Conservation (phyloP, 257 asterid species). For the Nicotiana otophora region DNA sequence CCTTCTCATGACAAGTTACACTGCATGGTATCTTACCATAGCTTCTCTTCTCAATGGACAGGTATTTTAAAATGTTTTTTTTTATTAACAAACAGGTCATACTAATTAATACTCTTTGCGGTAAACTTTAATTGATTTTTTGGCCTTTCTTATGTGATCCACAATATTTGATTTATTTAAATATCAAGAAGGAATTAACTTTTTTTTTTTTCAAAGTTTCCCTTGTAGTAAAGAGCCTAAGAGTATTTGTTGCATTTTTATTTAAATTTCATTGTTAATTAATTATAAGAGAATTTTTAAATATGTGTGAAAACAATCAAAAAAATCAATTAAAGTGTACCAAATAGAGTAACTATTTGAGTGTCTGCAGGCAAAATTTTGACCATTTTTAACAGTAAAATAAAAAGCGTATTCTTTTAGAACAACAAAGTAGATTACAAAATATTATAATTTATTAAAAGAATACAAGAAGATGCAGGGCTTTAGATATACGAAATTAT, state of each 20-base stretch:
- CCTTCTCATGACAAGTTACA: slow-evolving; percentile 69
- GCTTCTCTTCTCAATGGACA: slow-evolving; percentile 81
- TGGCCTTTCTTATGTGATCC: too few relatives aligned
- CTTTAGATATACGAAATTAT: background rate
- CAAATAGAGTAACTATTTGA: background rate
- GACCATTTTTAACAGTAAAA: background rate
- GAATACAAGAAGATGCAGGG: background rate
- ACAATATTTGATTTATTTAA: too few relatives aligned
- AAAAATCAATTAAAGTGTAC: too few relatives aligned
- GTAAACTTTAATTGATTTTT: too few relatives aligned
- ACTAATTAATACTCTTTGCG: background rate
- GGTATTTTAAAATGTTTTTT: slow-evolving; percentile 20
- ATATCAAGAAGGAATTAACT: too few relatives aligned
- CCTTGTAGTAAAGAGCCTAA: too few relatives aligned
- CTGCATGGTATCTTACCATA: slow-evolving; percentile 78
- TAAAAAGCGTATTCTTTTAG: background rate
- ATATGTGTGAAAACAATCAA: accelerated
- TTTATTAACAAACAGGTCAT: background rate
- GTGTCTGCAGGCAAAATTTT: background rate
- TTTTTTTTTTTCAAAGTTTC: too few relatives aligned
- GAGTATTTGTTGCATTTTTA: too few relatives aligned
- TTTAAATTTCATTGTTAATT: too few relatives aligned
- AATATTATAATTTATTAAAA: background rate
- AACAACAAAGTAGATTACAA: too few relatives aligned
- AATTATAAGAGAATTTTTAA: too few relatives aligned